Evolutionary conservation across 805 yeast genomes (phyloP).

Genomic region (Monosporozyma yasuniensis): DNA sequence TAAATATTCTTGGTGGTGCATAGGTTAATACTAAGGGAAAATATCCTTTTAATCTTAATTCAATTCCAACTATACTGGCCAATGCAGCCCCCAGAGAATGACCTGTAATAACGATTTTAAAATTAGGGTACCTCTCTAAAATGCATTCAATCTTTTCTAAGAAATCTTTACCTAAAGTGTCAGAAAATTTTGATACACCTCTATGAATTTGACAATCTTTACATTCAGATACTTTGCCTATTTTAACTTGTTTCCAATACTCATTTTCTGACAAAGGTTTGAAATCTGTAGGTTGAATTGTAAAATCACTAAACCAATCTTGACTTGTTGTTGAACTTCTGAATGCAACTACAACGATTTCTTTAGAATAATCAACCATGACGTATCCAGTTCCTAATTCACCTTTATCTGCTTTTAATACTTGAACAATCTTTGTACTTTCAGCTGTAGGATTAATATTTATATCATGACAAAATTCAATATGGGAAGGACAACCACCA

Average conservation of each 20-base stretch:
- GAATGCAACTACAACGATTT: slow-evolving; percentile 42
- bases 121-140: slow-evolving; percentile 36
- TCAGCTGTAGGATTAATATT: slow-evolving; percentile 18
- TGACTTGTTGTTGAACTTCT: slow-evolving; percentile 55
- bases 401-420: slow-evolving; percentile 35
- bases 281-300: slow-evolving; percentile 39
- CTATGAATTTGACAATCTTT: slow-evolving; percentile 49
- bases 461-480: slow-evolving; percentile 26
- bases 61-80: slow-evolving; percentile 55
- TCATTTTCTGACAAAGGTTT: slow-evolving; percentile 33
- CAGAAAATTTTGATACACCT: slow-evolving; percentile 49
- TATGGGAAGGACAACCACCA: slow-evolving; percentile 29
- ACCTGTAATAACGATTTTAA: slow-evolving; percentile 49
- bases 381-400: slow-evolving; percentile 50
- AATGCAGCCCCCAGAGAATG: slow-evolving; percentile 76
- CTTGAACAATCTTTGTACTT: slow-evolving; percentile 32
- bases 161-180: slow-evolving; percentile 34
- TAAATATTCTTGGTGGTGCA: slow-evolving; percentile 62
- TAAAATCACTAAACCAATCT: slow-evolving; percentile 58
- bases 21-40: slow-evolving; percentile 48
- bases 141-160: slow-evolving; percentile 31
- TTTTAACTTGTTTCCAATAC: slow-evolving; percentile 16
- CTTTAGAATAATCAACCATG: slow-evolving; percentile 38
- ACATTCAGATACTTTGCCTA: slow-evolving; percentile 32
- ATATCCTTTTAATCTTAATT: slow-evolving; percentile 45